phyloP scores from a whole-genome alignment of 2,329 filamentous ascomycete genomes.

The Botrytis fragariae region DNA sequence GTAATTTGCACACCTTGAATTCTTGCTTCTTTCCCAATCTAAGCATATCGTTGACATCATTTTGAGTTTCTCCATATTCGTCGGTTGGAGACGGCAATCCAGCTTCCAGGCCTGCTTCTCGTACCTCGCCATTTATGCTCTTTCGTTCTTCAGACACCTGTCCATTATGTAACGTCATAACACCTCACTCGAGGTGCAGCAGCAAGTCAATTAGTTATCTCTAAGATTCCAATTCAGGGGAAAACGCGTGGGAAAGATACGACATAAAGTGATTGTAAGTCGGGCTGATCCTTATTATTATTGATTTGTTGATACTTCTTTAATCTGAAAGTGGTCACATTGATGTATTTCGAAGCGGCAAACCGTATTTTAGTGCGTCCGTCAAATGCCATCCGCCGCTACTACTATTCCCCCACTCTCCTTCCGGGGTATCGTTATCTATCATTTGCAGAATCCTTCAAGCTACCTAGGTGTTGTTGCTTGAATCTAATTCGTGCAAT shows the following conservation, averaged over 20 bases:
- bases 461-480: not conserved
- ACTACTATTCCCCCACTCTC: not conserved
- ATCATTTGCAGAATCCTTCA: not conserved
- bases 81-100: not conserved
- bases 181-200: not conserved
- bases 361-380: not conserved
- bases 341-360: not conserved
- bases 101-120: conserved; percentile 21
- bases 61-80: conserved; percentile 31
- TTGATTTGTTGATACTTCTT: not conserved
- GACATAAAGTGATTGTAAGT: not conserved
- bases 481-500: not conserved
- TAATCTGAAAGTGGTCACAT: not conserved
- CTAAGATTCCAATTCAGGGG: not conserved
- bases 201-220: not conserved
- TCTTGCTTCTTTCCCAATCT: conserved; percentile 37
- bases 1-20: conserved; percentile 28
- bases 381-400: not conserved
- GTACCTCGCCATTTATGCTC: not conserved
- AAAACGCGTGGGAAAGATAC: not conserved
- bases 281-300: not conserved
- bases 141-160: not conserved
- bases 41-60: conserved; percentile 40
- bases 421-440: not conserved
- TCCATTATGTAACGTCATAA: not conserved